A percentile compares a stretch with the other conserved stretches of the same genome.
Conservation (phyloP, 2,329 filamentous ascomycete genomes). For the Monosporascus sp. region DNA sequence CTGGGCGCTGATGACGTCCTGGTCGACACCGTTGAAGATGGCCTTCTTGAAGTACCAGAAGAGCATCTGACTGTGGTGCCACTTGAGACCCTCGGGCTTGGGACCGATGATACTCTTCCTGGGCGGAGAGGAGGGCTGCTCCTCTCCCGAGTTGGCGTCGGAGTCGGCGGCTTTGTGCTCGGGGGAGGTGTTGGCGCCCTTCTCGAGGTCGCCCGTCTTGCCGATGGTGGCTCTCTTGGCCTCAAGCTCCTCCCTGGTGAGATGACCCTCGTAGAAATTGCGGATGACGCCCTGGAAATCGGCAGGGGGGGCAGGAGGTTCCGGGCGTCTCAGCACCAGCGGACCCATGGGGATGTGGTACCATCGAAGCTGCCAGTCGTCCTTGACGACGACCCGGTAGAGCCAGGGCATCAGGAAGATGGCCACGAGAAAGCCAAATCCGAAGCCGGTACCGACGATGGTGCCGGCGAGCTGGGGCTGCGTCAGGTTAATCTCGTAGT, state of each 20-base stretch:
- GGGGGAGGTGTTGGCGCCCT: slow-evolving; percentile 8
- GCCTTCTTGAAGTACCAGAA: slow-evolving; percentile 18
- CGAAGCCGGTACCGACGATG: slow-evolving; percentile 48
- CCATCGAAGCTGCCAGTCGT: slow-evolving; percentile 55
- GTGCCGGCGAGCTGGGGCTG: slow-evolving; percentile 44
- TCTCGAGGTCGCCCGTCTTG: slow-evolving; percentile 19
- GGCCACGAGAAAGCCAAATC: slow-evolving; percentile 40
- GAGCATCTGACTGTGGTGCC: slow-evolving; percentile 27
- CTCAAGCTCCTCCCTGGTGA: slow-evolving; percentile 48
- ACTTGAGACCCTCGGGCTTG: slow-evolving; percentile 13
- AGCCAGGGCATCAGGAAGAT: slow-evolving; percentile 55
- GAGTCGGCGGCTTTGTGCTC: slow-evolving; percentile 10
- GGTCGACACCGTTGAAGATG: slow-evolving; percentile 35
- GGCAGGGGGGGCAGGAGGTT: slow-evolving; percentile 36
- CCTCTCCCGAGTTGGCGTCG: slow-evolving; percentile 5
- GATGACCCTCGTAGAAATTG: slow-evolving; percentile 52
- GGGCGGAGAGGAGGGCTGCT: not conserved
- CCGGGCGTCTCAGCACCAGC: slow-evolving; percentile 40
- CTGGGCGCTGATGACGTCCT: slow-evolving; percentile 34
- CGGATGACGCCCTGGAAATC: slow-evolving; percentile 37
- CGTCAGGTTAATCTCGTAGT: slow-evolving; percentile 40
- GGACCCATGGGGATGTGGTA: slow-evolving; percentile 50
- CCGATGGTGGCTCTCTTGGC: slow-evolving; percentile 28
- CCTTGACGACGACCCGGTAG: slow-evolving; percentile 50
- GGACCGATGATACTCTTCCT: slow-evolving; percentile 16